Percentiles rank a stretch among this genome's conserved stretches.
Conservation (phyloP, 164 flowering plant genomes). For the Magnolia kwangsiensis region DNA sequence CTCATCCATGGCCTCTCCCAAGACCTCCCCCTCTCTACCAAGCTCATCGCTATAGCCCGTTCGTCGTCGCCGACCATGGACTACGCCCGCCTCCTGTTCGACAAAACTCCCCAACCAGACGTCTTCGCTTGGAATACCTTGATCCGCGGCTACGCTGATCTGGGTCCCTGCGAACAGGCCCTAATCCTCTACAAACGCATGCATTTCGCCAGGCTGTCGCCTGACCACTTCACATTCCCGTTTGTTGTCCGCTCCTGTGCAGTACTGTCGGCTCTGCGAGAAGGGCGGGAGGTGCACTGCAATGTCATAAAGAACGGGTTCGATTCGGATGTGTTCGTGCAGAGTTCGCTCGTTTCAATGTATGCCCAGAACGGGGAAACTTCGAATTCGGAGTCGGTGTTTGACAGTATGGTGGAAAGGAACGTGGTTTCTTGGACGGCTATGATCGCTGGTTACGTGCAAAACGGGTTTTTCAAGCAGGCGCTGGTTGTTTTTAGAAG, state of each 20-base stretch:
- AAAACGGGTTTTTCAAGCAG: constrained; percentile 21
- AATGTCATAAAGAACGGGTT: constrained; percentile 28
- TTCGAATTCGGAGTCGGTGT: constrained; percentile 23
- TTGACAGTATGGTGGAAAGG: constrained; percentile 22
- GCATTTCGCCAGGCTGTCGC: constrained; percentile 27
- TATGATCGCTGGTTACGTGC: constrained; percentile 33
- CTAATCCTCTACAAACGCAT: constrained; percentile 21
- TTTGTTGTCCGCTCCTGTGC: constrained; percentile 33
- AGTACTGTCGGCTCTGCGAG: constrained; percentile 22
- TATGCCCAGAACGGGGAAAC: constrained; percentile 29
- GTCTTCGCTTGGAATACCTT: constrained; percentile 34
- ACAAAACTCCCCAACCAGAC: constrained; percentile 27
- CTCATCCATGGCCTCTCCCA: constrained; percentile 23
- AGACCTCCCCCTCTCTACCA: constrained; percentile 22
- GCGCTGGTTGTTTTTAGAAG: constrained; percentile 23
- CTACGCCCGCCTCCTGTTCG: constrained; percentile 29
- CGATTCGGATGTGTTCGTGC: constrained; percentile 26
- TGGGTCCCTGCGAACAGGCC: constrained; percentile 31
- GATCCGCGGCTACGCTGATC: constrained; percentile 30
- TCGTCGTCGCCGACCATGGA: constrained; percentile 11
- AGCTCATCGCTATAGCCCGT: constrained; percentile 16
- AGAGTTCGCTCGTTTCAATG: constrained; percentile 30
- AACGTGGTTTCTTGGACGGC: constrained; percentile 37
- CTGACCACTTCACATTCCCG: constrained; percentile 34
- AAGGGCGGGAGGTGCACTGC: constrained; percentile 31